A percentile compares a stretch with the other conserved stretches of the same genome.
Conservation (phyloP, 345 rosid species). For the Aquilaria sinensis region DNA sequence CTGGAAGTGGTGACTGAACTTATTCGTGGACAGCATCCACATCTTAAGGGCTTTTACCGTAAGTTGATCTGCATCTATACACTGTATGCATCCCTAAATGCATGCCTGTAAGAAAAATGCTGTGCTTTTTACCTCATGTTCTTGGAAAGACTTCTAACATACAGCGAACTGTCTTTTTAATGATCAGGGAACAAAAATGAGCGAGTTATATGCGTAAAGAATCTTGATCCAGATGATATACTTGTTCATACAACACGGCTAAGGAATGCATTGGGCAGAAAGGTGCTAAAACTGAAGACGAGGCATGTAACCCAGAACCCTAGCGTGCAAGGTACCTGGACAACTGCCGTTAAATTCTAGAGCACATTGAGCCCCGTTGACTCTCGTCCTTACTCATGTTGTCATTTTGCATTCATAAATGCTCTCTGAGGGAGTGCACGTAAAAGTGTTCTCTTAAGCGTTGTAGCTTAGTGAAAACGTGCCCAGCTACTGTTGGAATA, state of each 20-base stretch:
- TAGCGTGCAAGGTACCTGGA: slow-evolving; percentile 91
- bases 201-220: slow-evolving; percentile 84
- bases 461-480: too few relatives aligned
- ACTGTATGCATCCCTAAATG: not conserved
- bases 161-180: not conserved
- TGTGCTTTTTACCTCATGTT: not conserved
- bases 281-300: slow-evolving; percentile 70
- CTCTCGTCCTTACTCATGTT: too few relatives aligned
- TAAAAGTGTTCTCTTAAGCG: too few relatives aligned
- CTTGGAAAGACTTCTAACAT: not conserved
- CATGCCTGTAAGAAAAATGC: not conserved
- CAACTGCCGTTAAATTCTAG: slow-evolving; percentile 56
- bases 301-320: slow-evolving; percentile 77
- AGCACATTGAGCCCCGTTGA: not conserved
- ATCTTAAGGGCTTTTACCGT: slow-evolving; percentile 77
- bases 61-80: slow-evolving; percentile 11
- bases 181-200: slow-evolving; percentile 64
- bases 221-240: slow-evolving; percentile 59
- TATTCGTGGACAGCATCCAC: slow-evolving; percentile 80
- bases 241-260: slow-evolving; percentile 61
- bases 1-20: slow-evolving; percentile 69
- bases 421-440: too few relatives aligned
- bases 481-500: too few relatives aligned
- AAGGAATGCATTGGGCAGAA: slow-evolving; percentile 75
- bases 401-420: too few relatives aligned